Conservation (phyloP, 2,329 filamentous ascomycete genomes). For the Fonsecaea monophora region DNA sequence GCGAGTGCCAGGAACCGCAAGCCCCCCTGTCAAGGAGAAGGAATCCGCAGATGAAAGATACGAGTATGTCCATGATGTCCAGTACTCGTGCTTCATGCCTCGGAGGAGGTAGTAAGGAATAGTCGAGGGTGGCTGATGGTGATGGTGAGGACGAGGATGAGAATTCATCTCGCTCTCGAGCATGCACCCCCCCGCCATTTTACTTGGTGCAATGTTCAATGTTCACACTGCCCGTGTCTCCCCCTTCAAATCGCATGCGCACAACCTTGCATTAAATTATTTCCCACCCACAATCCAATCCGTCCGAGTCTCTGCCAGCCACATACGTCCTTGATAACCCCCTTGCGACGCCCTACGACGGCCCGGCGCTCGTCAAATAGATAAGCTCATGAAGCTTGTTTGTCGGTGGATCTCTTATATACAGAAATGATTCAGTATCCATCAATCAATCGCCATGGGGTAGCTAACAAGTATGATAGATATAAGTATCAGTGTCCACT, state of each 20-base stretch:
- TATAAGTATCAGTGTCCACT: constrained; percentile 5
- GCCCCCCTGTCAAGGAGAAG: too few relatives aligned
- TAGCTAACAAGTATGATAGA: not conserved
- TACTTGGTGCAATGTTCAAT: too few relatives aligned
- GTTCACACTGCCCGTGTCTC: too few relatives aligned
- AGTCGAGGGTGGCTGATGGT: too few relatives aligned
- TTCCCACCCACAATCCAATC: not conserved
- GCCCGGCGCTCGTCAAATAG: not conserved
- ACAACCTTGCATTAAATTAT: not conserved
- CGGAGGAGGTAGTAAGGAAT: too few relatives aligned
- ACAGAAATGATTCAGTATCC: constrained; percentile 11
- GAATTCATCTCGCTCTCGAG: too few relatives aligned
- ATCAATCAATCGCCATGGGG: not conserved
- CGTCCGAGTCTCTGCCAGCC: not conserved
- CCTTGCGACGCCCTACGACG: not conserved
- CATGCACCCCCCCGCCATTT: too few relatives aligned
- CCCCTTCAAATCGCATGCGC: not conserved
- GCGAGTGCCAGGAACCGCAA: not conserved
- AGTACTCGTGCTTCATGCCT: too few relatives aligned
- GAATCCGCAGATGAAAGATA: not conserved
- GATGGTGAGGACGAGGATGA: too few relatives aligned
- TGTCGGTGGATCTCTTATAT: constrained; percentile 3
- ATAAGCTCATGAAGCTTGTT: constrained; percentile 21
- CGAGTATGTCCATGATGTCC: too few relatives aligned
- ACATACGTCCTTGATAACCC: not conserved